phyloP scores from a whole-genome alignment of 2,329 filamentous ascomycete species.

The Venturia effusa region DNA sequence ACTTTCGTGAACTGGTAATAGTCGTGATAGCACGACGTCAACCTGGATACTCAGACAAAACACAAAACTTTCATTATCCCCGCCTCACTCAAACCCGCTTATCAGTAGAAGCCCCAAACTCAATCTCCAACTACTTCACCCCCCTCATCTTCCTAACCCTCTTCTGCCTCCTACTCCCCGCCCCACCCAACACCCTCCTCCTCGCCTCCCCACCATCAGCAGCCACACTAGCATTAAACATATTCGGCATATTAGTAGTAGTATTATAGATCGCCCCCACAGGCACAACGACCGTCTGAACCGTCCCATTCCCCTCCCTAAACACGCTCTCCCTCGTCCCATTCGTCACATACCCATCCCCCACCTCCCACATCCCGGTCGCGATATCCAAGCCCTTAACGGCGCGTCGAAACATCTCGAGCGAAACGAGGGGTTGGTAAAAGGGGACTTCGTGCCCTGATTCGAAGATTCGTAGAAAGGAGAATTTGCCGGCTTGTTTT shows the following conservation, averaged over 20 bases:
- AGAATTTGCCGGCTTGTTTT: slow-evolving; percentile 40
- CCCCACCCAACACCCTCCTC: neutral
- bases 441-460: slow-evolving; percentile 42
- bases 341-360: slow-evolving; percentile 21
- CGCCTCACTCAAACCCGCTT: no score
- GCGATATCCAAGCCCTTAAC: slow-evolving; percentile 40
- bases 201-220: neutral
- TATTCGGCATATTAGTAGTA: slow-evolving; percentile 30
- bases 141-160: neutral
- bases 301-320: slow-evolving; percentile 34
- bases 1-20: no score
- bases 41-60: no score
- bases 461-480: slow-evolving; percentile 40
- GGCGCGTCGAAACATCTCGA: slow-evolving; percentile 40
- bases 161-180: neutral
- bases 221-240: slow-evolving; percentile 10
- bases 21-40: no score
- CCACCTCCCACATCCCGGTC: slow-evolving; percentile 29
- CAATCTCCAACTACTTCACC: no score
- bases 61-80: neutral
- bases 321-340: slow-evolving; percentile 27
- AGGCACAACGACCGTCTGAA: slow-evolving; percentile 33
- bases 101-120: no score
- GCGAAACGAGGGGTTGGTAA: slow-evolving; percentile 41
- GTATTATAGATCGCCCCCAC: slow-evolving; percentile 39